Percentiles rank a stretch among this genome's conserved stretches.
Conservation (phyloP, 2,329 filamentous ascomycete genomes). For the Ophiocordyceps camponoti-rufipedis region DNA sequence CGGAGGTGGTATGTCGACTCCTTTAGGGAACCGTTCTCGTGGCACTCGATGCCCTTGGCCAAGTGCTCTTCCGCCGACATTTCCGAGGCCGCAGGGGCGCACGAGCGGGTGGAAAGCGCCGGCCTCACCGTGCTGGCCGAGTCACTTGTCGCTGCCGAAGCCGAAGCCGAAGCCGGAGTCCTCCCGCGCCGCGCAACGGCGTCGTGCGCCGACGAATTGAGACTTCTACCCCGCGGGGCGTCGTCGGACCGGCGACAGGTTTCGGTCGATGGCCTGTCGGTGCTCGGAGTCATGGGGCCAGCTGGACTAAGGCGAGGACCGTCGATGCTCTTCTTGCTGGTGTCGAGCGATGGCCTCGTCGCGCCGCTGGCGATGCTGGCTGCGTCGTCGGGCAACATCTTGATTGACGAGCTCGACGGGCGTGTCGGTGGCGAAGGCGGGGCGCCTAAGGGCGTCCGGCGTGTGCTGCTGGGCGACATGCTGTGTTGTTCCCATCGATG, state of each 20-base stretch:
- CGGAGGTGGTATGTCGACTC: conserved; percentile 95
- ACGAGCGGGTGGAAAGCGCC: conserved; percentile 20
- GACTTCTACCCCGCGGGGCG: conserved; percentile 24
- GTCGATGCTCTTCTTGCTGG: conserved; percentile 31
- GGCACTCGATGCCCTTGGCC: conserved; percentile 72
- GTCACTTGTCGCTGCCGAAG: conserved; percentile 32
- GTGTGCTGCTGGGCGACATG: conserved; percentile 20
- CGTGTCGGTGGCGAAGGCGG: conserved; percentile 44
- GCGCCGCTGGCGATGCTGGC: conserved; percentile 12
- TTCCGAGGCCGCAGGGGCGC: conserved; percentile 42
- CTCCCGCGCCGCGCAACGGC: conserved; percentile 16
- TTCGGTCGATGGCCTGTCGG: conserved; percentile 26
- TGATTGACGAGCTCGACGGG: conserved; percentile 36
- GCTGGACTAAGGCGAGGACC: conserved; percentile 17
- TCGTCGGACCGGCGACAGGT: conserved; percentile 28
- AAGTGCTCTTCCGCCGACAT: conserved; percentile 78
- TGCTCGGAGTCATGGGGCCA: conserved; percentile 24
- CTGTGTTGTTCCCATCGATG: conserved; percentile 43
- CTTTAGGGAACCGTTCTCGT: conserved; percentile 71
- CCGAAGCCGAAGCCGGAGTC: conserved; percentile 23
- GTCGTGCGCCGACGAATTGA: conserved; percentile 20
- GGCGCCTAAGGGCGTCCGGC: conserved; percentile 23
- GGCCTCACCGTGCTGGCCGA: conserved; percentile 32
- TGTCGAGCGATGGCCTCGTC: conserved; percentile 28
- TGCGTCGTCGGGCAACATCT: conserved; percentile 18